Evolutionary conservation across 768 basidiomycete species (phyloP).

Genomic region (Kwoniella sp.): DNA sequence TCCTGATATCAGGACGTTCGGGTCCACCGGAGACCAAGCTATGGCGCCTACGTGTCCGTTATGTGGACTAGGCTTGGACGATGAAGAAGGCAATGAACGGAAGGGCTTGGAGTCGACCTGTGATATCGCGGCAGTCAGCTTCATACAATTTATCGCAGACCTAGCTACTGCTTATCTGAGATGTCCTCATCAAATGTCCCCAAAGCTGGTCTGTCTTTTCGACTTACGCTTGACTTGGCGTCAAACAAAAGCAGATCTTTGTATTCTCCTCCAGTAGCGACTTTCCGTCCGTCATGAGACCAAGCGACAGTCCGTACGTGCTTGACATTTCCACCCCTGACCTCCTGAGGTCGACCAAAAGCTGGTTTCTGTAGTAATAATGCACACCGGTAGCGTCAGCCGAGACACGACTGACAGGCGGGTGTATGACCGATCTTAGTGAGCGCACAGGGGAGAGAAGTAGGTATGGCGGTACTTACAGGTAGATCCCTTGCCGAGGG

Average conservation of each 20-base stretch:
- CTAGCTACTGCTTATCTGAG: too few species aligned
- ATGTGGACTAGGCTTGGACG: constrained; percentile 39
- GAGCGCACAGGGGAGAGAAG: too few species aligned
- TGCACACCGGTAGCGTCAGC: background rate
- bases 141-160: too few species aligned
- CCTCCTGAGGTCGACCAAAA: constrained; percentile 34
- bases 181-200: too few species aligned
- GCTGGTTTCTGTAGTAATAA: constrained; percentile 29
- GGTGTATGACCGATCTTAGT: background rate
- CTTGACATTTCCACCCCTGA: constrained; percentile 37
- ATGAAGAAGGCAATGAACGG: constrained; percentile 36
- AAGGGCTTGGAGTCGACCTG: constrained; percentile 35
- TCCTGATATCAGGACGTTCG: constrained; percentile 38
- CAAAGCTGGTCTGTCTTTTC: too few species aligned
- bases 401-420: background rate
- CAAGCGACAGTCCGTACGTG: constrained; percentile 41
- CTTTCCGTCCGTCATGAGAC: constrained; percentile 40
- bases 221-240: constrained; percentile 22
- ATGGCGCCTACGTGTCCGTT: constrained; percentile 45
- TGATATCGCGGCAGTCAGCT: background rate
- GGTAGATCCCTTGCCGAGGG: constrained; percentile 27
- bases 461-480: constrained; percentile 9
- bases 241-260: constrained; percentile 43
- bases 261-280: constrained; percentile 45
- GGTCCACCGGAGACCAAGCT: constrained; percentile 44